These are phyloP conservation scores for Myriosclerotinia scirpicola DNA, from an alignment of 2,329 filamentous ascomycete genomes.

Conservation along the genomic window DNA sequence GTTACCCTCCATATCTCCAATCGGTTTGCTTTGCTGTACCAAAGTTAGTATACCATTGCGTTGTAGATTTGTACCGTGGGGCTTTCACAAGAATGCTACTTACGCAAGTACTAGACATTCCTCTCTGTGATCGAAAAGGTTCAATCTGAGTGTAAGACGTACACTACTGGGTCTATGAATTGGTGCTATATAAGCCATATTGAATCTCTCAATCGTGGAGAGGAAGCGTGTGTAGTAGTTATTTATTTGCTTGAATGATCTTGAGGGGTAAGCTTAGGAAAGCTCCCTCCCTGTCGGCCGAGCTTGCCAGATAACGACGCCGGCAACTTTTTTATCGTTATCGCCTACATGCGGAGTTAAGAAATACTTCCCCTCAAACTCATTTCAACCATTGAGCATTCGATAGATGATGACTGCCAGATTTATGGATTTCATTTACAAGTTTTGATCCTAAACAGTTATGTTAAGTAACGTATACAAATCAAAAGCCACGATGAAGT, in stretches of 20 bases:
- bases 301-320: constrained; percentile 20
- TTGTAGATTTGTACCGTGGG: constrained; percentile 5
- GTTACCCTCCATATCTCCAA: constrained; percentile 77
- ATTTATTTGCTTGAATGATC: neutral
- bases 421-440: neutral
- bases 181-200: constrained; percentile 91
- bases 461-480: neutral
- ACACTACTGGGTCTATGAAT: constrained; percentile 92
- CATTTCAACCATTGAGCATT: neutral
- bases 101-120: constrained; percentile 88
- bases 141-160: constrained; percentile 80
- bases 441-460: neutral
- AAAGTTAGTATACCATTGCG: constrained; percentile 28
- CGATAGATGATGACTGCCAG: neutral
- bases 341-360: constrained; percentile 23
- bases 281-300: constrained; percentile 19
- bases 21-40: constrained; percentile 72
- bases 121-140: constrained; percentile 70
- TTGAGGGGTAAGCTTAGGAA: neutral
- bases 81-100: constrained; percentile 41
- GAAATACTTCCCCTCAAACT: neutral
- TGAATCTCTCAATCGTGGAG: constrained; percentile 14
- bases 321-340: constrained; percentile 24
- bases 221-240: neutral
- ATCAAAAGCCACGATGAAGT: neutral